phyloP scores from a whole-genome alignment of 2,329 filamentous ascomycete species.

The Alternaria arbusti region DNA sequence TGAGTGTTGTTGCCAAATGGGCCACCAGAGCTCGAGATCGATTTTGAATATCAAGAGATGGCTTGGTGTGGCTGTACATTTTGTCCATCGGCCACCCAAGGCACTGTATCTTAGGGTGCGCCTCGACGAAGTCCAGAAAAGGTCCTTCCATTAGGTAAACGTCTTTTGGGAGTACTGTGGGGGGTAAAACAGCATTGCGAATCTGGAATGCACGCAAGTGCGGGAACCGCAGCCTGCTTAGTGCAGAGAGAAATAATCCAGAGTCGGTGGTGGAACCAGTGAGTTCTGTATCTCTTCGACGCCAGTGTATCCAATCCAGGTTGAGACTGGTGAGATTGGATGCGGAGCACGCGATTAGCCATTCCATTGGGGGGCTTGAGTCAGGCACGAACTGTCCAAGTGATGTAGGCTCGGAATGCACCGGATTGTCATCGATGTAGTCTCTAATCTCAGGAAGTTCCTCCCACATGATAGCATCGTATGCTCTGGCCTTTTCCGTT shows the following conservation, averaged over 20 bases:
- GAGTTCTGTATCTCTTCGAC: constrained; percentile 20
- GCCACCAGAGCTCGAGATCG: constrained; percentile 44
- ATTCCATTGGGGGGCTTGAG: constrained; percentile 20
- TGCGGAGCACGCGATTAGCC: constrained; percentile 26
- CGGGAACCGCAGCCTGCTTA: constrained; percentile 51
- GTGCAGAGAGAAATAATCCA: constrained; percentile 21
- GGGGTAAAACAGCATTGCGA: constrained; percentile 51
- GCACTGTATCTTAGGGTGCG: constrained; percentile 52
- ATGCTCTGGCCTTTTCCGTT: constrained; percentile 21
- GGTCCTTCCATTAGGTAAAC: constrained; percentile 48
- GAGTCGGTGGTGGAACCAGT: constrained; percentile 13
- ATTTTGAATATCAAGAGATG: constrained; percentile 28
- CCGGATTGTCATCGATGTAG: constrained; percentile 23
- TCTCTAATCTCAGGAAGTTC: constrained; percentile 31
- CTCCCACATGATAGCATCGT: constrained; percentile 37
- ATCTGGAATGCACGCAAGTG: constrained; percentile 54
- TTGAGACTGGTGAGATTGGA: constrained; percentile 42
- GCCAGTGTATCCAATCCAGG: constrained; percentile 46
- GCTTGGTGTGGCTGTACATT: constrained; percentile 48
- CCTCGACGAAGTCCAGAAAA: constrained; percentile 53
- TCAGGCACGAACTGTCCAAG: background rate
- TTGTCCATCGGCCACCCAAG: constrained; percentile 55
- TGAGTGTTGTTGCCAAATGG: constrained; percentile 49
- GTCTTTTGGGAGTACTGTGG: constrained; percentile 45
- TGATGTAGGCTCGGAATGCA: constrained; percentile 2